Base-by-base conservation (phyloP, 352 stramenopile species). In the Globisporangium spinosum region DNA sequence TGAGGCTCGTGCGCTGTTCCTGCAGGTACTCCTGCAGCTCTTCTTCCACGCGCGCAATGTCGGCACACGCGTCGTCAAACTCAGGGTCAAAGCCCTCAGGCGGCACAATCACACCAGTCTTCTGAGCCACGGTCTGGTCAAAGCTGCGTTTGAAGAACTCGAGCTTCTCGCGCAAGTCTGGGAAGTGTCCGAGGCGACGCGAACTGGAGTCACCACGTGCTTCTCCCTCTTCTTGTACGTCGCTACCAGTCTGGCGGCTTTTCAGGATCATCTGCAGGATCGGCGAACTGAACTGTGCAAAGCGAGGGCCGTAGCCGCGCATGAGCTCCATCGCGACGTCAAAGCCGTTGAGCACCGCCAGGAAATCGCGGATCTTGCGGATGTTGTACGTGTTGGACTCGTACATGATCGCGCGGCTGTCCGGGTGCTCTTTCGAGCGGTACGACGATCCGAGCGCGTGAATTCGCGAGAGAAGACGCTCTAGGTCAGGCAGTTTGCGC, bases 351-450 rank as follows among this genome's bases (percentile, higher is more conserved):
- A 99, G 72, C 10, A 98, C 75, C 2, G 97, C 83, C 4, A 97
- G 47, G 40, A 98, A 96, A 65, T 97, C 87, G 25, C 89, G 88
- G 49, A 99, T 98, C 77, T 99, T 99, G 58, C 96, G 91, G 67
- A 97, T 97, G 62, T 98, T 99, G 85, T 99, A 99, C 64, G 91
- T 98, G 60, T 87, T 89, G 20, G 78, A 87, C 74, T 99, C 98
- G 77, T 99, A 99, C 78, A 99, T 96, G 61, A 99, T 93, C 47
- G 97, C 97, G 38, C 98, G 85, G 57, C 94, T 97, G 71, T 98
- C 96, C 0, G 98, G 98, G 77, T 99, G 97, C 64, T 94, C 78
- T 27, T 81, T 73, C 0, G 84, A 91, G 29, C 91, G 82, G 66
- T 97, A 71, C 47, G 79, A 74, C 32, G 88, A 96, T 15, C 97